Percentiles rank a stretch among this genome's conserved stretches.
These are phyloP conservation scores for Dothideomycetes sp. DNA, from an alignment of 2,329 filamentous ascomycete genomes.

Conservation along the genomic window DNA sequence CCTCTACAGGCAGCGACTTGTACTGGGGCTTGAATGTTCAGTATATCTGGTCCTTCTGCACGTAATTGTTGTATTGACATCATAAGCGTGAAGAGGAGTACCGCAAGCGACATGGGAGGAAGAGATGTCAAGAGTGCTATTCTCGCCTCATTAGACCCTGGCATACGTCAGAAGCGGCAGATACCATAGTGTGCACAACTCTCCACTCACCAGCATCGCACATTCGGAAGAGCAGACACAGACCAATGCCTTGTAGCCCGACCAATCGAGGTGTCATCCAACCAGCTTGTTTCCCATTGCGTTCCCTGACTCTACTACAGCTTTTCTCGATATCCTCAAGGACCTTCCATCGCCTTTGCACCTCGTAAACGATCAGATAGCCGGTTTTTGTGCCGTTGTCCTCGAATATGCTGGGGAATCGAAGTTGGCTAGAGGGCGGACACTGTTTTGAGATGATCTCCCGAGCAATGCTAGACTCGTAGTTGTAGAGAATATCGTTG, in stretches of 20 bases:
- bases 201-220: constrained; percentile 13
- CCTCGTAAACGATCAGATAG: constrained; percentile 13
- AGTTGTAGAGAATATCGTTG: constrained; percentile 15
- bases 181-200: neutral
- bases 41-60: constrained; percentile 19
- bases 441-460: constrained; percentile 14
- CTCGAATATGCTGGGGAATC: constrained; percentile 16
- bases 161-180: neutral
- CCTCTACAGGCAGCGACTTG: constrained; percentile 10
- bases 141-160: constrained; percentile 7
- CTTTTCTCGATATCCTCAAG: constrained; percentile 14
- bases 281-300: constrained; percentile 15
- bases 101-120: constrained; percentile 20
- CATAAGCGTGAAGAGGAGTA: constrained; percentile 21
- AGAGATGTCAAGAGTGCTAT: constrained; percentile 16
- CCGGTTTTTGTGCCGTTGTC: constrained; percentile 8
- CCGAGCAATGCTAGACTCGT: constrained; percentile 18
- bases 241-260: constrained; percentile 19
- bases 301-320: constrained; percentile 18
- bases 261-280: constrained; percentile 22
- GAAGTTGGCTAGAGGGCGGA: constrained; percentile 7
- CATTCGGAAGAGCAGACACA: constrained; percentile 21
- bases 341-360: constrained; percentile 13
- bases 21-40: constrained; percentile 11
- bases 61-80: constrained; percentile 20